Conservation (phyloP, 1,284 basidiomycete species). For the Ceratobasidium sp. region DNA sequence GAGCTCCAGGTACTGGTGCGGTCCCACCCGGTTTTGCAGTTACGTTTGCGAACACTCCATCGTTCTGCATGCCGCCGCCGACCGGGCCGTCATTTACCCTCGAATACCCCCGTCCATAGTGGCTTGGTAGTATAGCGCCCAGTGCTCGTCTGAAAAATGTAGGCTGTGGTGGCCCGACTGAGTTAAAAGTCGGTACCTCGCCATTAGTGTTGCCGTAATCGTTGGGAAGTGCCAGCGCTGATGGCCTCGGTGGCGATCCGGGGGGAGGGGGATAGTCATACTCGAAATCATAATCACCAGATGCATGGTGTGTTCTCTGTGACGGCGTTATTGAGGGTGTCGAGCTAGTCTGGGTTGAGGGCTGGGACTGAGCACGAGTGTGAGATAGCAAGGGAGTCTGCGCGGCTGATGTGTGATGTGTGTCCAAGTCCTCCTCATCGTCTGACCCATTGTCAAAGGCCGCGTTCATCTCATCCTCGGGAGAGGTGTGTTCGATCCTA, state of each 20-base stretch:
- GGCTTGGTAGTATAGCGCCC: conserved; percentile 73
- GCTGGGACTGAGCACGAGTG: conserved; percentile 22
- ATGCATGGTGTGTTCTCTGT: conserved; percentile 45
- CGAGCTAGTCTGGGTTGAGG: conserved; percentile 7
- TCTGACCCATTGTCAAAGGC: conserved; percentile 47
- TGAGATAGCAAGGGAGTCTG: conserved; percentile 40
- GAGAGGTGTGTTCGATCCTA: conserved; percentile 38
- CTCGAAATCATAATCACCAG: conserved; percentile 76
- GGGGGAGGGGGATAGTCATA: conserved; percentile 82
- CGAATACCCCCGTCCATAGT: conserved; percentile 61
- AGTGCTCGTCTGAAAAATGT: conserved; percentile 63
- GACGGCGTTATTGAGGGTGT: conserved; percentile 16
- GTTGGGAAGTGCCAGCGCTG: conserved; percentile 63
- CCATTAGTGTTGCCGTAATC: conserved; percentile 83
- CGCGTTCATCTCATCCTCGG: conserved; percentile 48
- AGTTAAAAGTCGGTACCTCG: conserved; percentile 63
- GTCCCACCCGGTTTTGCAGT: conserved; percentile 76
- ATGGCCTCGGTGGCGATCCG: conserved; percentile 75
- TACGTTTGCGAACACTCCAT: conserved; percentile 96
- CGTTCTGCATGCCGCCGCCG: conserved; percentile 86
- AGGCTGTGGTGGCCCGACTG: conserved; percentile 54
- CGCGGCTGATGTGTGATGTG: conserved; percentile 41
- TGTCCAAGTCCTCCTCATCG: conserved; percentile 45
- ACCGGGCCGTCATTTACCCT: conserved; percentile 49
- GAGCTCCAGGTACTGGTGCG: conserved; percentile 57